Base-by-base conservation (phyloP, 1,284 basidiomycete genomes). In the Cutaneotrichosporon sp. region DNA sequence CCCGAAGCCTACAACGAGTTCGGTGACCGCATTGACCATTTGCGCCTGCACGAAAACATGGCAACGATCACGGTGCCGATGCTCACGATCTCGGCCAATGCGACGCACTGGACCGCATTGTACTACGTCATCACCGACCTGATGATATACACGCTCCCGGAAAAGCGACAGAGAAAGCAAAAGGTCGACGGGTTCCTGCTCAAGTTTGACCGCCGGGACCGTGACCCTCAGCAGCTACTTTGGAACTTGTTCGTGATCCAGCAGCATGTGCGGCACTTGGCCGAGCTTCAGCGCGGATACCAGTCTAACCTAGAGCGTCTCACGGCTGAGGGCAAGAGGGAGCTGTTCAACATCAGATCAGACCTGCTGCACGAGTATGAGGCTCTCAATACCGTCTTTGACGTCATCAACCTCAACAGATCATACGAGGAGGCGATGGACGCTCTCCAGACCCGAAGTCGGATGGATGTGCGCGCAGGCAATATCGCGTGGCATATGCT, bases 401-500 rank as follows among this genome's bases (percentile, higher is more conserved):
- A 92, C 47, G 90, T 90, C 0, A 90, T 97, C 66, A 60, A 79
- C 84, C 55, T 86, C 34, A 67, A 87, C 38, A 88, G 91, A 68
- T 86, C 63, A 29, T 79, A 79, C 41, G 86, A 86, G 53, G 85
- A 85, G 46, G 67, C 80, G 41, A 76, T 83, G 11, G 87, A 87
- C 55, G 83, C 86, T 56, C 87, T 90, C 44, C 76, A 78, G 64
- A 88, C 87, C 0, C 88, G 90, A 2, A 78, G 93, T 33, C 81
- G 89, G 35, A 75, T 97, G 22, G 85, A 89, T 61, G 84, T 90
- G 0, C 84, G 84, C 5, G 90, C 91, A 0, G 83, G 85, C 9
- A 88, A 93, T 67, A 85, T 98, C 46, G 90, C 89, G 0, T 98
- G 93, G 92, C 82, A 83, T 61, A 96, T 98, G 90, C 77, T 96